Evolutionary conservation across 2,329 filamentous ascomycete species (phyloP).

Genomic region (Sarocladium strictum): DNA sequence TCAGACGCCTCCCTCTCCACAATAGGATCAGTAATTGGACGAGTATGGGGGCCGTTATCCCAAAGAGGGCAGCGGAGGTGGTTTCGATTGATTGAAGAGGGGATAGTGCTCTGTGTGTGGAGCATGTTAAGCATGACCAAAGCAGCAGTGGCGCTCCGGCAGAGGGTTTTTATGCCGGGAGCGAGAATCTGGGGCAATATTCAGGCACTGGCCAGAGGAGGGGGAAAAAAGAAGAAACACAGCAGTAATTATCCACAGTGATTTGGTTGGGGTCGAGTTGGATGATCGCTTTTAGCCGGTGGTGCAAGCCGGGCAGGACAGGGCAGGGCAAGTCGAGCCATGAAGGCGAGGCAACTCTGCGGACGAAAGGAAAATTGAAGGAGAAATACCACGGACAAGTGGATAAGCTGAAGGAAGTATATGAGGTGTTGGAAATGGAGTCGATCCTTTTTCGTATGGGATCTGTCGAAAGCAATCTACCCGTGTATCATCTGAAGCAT

Average conservation of each 20-base stretch:
- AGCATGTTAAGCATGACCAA: too few species aligned
- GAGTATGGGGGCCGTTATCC: slow-evolving; percentile 1
- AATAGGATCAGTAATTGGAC: too few species aligned
- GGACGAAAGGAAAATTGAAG: slow-evolving; percentile 6
- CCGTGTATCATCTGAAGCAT: not conserved
- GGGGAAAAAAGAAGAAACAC: too few species aligned
- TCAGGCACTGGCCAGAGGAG: not conserved
- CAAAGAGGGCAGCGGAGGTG: not conserved
- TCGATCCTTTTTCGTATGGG: not conserved
- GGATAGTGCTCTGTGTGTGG: too few species aligned
- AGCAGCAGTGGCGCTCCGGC: not conserved
- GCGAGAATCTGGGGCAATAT: slow-evolving; percentile 1
- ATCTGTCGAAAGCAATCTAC: not conserved
- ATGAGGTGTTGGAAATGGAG: not conserved
- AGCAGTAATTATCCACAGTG: not conserved
- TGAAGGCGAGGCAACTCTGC: not conserved
- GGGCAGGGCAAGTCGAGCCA: not conserved
- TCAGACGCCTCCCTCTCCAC: too few species aligned
- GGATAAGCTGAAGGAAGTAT: not conserved
- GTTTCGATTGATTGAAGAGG: slow-evolving; percentile 2
- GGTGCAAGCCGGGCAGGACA: not conserved
- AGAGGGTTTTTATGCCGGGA: not conserved
- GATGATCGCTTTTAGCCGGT: not conserved
- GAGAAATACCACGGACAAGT: not conserved
- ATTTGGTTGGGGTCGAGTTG: not conserved